These are phyloP conservation scores for Piloderma croceum DNA, from an alignment of 768 basidiomycete genomes.

Conservation along the genomic window DNA sequence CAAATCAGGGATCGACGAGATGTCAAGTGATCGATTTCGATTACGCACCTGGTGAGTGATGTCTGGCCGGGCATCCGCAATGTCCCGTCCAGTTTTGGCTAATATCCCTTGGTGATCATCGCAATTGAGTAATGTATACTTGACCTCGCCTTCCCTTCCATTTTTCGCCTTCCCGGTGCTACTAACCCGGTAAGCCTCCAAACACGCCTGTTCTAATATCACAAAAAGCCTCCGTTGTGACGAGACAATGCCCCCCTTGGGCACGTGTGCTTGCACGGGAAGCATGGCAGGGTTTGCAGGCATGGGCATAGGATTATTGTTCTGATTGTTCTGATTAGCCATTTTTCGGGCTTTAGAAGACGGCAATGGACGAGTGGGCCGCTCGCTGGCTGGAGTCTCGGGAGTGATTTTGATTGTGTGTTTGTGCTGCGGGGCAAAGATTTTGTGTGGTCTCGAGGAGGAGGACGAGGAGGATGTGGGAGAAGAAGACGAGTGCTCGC, in stretches of 20 bases:
- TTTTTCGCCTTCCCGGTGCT: constrained; percentile 47
- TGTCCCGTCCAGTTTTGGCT: constrained; percentile 95
- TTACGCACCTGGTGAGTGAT: constrained; percentile 90
- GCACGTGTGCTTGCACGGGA: constrained; percentile 75
- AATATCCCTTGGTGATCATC: constrained; percentile 99
- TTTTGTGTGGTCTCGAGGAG: constrained; percentile 10
- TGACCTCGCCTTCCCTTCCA: constrained; percentile 67
- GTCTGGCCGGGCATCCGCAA: constrained; percentile 97
- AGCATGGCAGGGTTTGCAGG: constrained; percentile 73
- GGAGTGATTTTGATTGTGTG: constrained; percentile 1
- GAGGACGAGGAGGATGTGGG: constrained; percentile 10
- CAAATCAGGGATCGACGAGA: constrained; percentile 5
- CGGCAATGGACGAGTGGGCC: constrained; percentile 64
- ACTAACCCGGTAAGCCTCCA: constrained; percentile 89
- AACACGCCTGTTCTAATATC: constrained; percentile 87
- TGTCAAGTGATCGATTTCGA: neutral
- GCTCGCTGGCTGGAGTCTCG: constrained; percentile 27
- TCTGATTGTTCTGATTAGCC: constrained; percentile 24
- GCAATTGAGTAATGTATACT: constrained; percentile 95
- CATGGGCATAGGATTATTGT: constrained; percentile 41
- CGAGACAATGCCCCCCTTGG: constrained; percentile 47
- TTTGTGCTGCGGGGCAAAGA: constrained; percentile 17
- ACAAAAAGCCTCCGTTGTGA: constrained; percentile 76
- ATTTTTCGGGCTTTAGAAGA: constrained; percentile 51
- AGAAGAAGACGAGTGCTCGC: neutral